Conservation (phyloP, 2,329 filamentous ascomycete genomes). For the Aspergillus candidus region DNA sequence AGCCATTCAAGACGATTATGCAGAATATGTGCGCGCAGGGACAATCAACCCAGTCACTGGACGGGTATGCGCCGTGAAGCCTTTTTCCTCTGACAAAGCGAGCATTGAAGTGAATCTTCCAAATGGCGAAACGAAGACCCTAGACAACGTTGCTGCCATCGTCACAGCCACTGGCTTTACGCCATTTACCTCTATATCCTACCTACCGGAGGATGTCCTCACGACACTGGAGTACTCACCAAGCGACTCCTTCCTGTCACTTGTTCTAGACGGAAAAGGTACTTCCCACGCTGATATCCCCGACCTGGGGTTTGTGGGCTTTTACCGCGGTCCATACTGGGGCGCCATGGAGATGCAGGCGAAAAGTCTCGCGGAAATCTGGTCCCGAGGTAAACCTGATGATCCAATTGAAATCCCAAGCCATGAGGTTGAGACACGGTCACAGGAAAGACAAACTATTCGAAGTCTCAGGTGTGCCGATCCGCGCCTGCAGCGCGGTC, state of each 20-base stretch:
- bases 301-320: constrained; percentile 70
- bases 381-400: constrained; percentile 36
- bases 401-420: constrained; percentile 1
- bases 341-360: constrained; percentile 84
- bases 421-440: constrained; percentile 17
- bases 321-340: constrained; percentile 82
- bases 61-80: constrained; percentile 16
- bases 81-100: constrained; percentile 2
- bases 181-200: constrained; percentile 57
- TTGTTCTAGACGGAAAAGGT: constrained; percentile 63
- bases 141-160: constrained; percentile 59
- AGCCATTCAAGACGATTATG: constrained; percentile 65
- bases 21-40: constrained; percentile 65
- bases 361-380: constrained; percentile 57
- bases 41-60: constrained; percentile 50
- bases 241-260: constrained; percentile 50
- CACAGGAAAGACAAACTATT: constrained; percentile 19
- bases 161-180: constrained; percentile 73
- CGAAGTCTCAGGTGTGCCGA: constrained; percentile 17
- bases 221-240: constrained; percentile 53
- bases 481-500: constrained; percentile 39
- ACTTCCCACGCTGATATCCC: constrained; percentile 57
- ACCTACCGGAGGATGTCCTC: constrained; percentile 54
- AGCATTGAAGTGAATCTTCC: constrained; percentile 33
- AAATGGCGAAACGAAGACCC: constrained; percentile 32